Conservation (phyloP, 768 basidiomycete genomes). For the Infundibulicybe gibba region DNA sequence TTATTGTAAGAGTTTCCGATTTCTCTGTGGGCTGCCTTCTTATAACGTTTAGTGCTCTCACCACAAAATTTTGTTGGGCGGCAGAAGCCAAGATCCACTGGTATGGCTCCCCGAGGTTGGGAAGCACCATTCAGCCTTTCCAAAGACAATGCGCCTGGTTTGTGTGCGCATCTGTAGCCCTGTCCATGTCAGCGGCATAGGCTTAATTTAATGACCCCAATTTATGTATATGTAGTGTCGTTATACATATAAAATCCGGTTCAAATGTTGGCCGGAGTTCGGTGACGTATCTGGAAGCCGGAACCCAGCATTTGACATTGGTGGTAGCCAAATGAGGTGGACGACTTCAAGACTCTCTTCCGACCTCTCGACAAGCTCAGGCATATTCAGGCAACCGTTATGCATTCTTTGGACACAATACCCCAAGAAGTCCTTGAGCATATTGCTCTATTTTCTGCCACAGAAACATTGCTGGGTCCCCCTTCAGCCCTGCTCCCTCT, state of each 20-base stretch:
- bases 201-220: too few relatives aligned
- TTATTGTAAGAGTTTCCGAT: conserved; percentile 31
- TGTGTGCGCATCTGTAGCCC: background rate
- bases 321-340: background rate
- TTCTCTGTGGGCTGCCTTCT: background rate
- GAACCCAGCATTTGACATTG: background rate
- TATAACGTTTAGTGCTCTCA: conserved; percentile 34
- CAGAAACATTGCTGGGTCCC: conserved; percentile 51
- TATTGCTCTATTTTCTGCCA: conserved; percentile 65
- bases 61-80: conserved; percentile 51
- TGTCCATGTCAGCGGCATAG: too few relatives aligned
- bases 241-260: background rate
- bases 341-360: conserved; percentile 1
- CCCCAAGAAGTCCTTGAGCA: conserved; percentile 80
- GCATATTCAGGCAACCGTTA: too few relatives aligned
- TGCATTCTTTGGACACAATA: conserved; percentile 39
- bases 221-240: background rate
- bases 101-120: conserved; percentile 34
- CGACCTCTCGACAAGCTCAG: background rate
- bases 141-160: conserved; percentile 22
- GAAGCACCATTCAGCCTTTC: conserved; percentile 53
- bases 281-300: conserved; percentile 12
- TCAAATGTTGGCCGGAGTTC: conserved; percentile 2
- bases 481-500: conserved; percentile 57
- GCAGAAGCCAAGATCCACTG: conserved; percentile 30